Evolutionary conservation across 495 filamentous ascomycete species (phyloP), one percentile per base, ranked within the genome.

Genomic region (Copromyces sp.): DNA sequence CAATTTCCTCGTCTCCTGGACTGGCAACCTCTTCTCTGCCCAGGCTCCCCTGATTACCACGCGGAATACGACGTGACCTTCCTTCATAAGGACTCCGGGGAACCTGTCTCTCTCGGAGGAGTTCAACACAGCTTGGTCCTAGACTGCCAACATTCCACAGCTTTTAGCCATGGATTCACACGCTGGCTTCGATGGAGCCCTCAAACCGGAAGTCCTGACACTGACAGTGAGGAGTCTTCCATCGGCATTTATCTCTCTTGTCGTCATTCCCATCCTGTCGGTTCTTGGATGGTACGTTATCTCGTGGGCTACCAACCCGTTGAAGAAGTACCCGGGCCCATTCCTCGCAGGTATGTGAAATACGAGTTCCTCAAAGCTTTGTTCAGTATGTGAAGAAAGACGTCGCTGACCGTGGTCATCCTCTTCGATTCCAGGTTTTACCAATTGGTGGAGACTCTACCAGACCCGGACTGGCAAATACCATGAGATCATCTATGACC

Each of bases 391-490:
- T 42, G 24, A 35, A 11, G 20, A 9, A 17, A 12, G 3, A 20
- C 9, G 41, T 16, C 2, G 32, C 4, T 9, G 32, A 17, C 24
- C 32, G 9, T 6, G 24, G 17, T 4, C 24, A 61, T 41, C 24
- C 24, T 68, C 6, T 59, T 59, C 24, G 16, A 44, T 45, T 17
- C 42, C 47, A 77, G 78, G 72, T 40, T 83, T 75, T 72, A 82
- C 83, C 9, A 82, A 83, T 38, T 44, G 83, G 20, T 84, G 82
- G 82, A 78, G 80, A 32, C 76, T 82, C 40, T 75, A 45, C 53
- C 72, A 77, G 24, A 74, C 78, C 4, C 42, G 71, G 16, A 79
- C 70, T 45, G 78, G 80, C 17, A 71, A 74, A 0, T 83, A 78
- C 68, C 78, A 79, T 9, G 8, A 39, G 0, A 69, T 44, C 20